Base-by-base conservation (phyloP, 495 filamentous ascomycete genomes). In the Podospora conica region DNA sequence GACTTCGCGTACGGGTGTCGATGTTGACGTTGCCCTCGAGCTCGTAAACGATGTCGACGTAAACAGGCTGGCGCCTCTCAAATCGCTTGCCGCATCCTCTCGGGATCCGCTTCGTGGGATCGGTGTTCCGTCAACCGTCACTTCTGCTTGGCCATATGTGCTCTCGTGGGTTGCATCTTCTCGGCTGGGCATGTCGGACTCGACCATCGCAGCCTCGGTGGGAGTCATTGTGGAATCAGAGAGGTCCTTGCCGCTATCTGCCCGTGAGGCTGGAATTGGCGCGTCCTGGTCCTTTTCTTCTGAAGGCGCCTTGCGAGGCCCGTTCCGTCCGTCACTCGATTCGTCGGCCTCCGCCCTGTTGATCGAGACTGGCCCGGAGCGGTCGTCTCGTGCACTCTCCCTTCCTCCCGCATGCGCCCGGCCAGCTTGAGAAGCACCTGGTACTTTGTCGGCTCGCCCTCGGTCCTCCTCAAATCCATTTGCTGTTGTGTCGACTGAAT, bases 181-280 rank as follows among this genome's bases (percentile, higher is more conserved):
- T 22, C 22, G 11, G 11, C 9, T 57, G 9, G 21, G 24, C 20
- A 12, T n/a, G 40, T 53, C 33, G 15, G 31, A 9, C 7, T 53
- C 31, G 18, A 27, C 10, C 6, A 57, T 18, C 11, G 10, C 40
- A 25, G 60, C 60, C 21, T 24, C 53, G 22, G 21, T 40, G 48
- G 55, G 21, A 15, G 65, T 25, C 40, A 24, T 22, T 27, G 48
- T 58, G 24, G 65, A 48, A 28, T 67, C 67, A 18, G 66, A 69
- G 11, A 69, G 28, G 23, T 73, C 71, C 63, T 74, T 70, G 10
- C 68, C 66, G 54, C 68, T 68, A 57, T 71, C 70, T 9, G 61
- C 63, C 9, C 25, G 63, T 3, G 66, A 66, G 22, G 28, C 64
- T 27, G 67, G 67, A 62, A 31, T 64, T 64, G 63, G 61, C 20